A percentile compares a stretch with the other conserved stretches of the same genome.
phyloP scores from a whole-genome alignment of 73 alveolate genomes.

The Paramecium sonneborni region DNA sequence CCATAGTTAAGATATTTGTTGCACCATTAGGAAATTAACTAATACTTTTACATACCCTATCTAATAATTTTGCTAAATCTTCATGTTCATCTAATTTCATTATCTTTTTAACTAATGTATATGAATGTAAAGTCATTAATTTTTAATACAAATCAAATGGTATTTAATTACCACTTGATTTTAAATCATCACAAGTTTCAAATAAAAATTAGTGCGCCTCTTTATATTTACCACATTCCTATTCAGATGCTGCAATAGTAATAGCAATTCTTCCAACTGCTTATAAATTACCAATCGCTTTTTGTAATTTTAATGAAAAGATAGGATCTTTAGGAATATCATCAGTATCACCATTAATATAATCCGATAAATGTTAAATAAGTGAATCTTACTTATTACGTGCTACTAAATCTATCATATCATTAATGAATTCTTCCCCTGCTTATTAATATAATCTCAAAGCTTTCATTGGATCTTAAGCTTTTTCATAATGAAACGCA shows the following conservation, averaged over 20 bases:
- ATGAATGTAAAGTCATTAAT: conserved; percentile 98
- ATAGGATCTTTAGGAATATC: conserved; percentile 95
- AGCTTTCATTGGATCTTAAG: conserved; percentile 93
- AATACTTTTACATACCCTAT: conserved; percentile 95
- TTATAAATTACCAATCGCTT: conserved; percentile 82
- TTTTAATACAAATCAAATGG: conserved; percentile 91
- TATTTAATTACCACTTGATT: conserved; percentile 80
- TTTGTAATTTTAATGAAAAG: conserved; percentile 82
- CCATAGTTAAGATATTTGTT: conserved; percentile 98
- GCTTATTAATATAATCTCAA: conserved; percentile 90
- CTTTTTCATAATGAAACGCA: conserved; percentile 95
- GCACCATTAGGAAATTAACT: conserved; percentile 97
- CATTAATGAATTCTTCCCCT: conserved; percentile 92
- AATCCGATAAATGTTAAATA: conserved; percentile 91
- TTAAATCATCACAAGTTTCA: conserved; percentile 89
- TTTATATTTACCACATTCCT: conserved; percentile 94
- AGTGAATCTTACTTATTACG: conserved; percentile 92
- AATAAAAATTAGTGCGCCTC: conserved; percentile 95
- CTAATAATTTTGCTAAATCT: conserved; percentile 88
- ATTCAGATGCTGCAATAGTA: conserved; percentile 93
- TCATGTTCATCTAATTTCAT: conserved; percentile 49
- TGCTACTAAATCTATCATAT: conserved; percentile 96
- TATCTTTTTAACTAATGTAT: conserved; percentile 76
- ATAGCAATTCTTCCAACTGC: conserved; percentile 95
- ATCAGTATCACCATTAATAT: conserved; percentile 92